Base-by-base conservation (phyloP, 257 asterid species). In the Ocimum tenuiflorum region DNA sequence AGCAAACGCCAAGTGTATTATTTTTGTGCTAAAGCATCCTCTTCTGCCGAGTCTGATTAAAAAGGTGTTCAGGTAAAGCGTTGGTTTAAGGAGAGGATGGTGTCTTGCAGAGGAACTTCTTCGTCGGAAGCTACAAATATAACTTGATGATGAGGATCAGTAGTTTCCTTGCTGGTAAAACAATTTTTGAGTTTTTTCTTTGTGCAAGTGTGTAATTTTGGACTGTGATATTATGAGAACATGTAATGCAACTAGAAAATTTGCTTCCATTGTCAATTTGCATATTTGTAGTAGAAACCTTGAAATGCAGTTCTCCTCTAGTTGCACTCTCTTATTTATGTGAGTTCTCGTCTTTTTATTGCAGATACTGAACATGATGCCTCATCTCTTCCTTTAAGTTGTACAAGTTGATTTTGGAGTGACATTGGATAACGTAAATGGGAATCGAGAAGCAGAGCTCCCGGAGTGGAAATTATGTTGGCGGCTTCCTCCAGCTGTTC, bases 401-500 rank as follows among this genome's bases (percentile, higher is more conserved):
- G 68, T 17, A 57, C 48, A 20, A 59, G 51, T 56, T 75, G 67
- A 74, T 20, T 56, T 51, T 41, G 42, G 64, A 50, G 74, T 36
- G 57, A 59, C 31, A 66, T 67, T 43, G 23, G 39, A 8, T 39
- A 61, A 17, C 45, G 23, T 55, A 66, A 36, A 87, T 87, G 95
- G 94, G 92, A 35, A 79, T 78, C 12, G 98, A 91, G 71, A 87
- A 76, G 81, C 86, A 84, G 38, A 73, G 82, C 67, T 81, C 88
- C 15, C 88, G 73, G 65, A 75, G 79, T 42, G 96, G 88, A 64
- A 82, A 91, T 51, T 85, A 85, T 73, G 96, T 85, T 19, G 95
- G 96, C 31, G 95, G 96, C 20, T 82, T 91, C 80, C 87, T 89
- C 27, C 96, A 91, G 78, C 79, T 91, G 50, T 91, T 91, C 56